Conservation (phyloP, 768 basidiomycete species). For the Vararia minispora region DNA sequence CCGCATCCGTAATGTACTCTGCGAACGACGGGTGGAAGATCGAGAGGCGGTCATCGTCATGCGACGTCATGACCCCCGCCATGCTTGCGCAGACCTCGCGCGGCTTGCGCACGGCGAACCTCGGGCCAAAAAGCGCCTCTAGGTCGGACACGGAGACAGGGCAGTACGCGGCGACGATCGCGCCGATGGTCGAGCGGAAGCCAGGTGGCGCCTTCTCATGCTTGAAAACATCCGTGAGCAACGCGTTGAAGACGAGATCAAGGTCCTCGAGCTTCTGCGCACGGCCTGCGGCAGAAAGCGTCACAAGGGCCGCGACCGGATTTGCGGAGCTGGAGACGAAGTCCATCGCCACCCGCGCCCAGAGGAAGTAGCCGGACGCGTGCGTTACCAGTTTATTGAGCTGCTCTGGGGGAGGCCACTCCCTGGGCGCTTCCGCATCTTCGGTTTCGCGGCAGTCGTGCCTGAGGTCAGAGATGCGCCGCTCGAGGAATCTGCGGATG, state of each 20-base stretch:
- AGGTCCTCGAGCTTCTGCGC: conserved; percentile 1
- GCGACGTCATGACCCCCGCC: conserved; percentile 3
- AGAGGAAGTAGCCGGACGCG: conserved; percentile 6
- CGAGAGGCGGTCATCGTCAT: neutral
- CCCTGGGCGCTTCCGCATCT: conserved; percentile 1
- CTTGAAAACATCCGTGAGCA: neutral
- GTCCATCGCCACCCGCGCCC: conserved; percentile 7
- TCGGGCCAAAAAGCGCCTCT: neutral
- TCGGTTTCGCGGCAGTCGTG: too few species aligned
- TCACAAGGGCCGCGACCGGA: neutral
- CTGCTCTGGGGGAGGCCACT: conserved; percentile 6
- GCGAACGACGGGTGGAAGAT: conserved; percentile 7
- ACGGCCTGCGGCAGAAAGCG: conserved; percentile 3
- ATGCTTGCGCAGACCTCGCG: conserved; percentile 6
- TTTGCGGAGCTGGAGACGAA: neutral
- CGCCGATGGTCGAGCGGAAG: conserved; percentile 7
- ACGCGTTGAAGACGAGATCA: conserved; percentile 3
- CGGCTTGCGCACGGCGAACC: conserved; percentile 1
- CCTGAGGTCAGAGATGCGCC: conserved; percentile 7
- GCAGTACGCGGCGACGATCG: conserved; percentile 4
- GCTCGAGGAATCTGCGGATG: conserved; percentile 2
- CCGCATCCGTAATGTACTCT: conserved; percentile 7
- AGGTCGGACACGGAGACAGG: conserved; percentile 9
- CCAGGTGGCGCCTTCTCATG: neutral
- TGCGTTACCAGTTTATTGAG: neutral